Conservation (phyloP, 2,329 filamentous ascomycete genomes). For the Chaetomium sp. region DNA sequence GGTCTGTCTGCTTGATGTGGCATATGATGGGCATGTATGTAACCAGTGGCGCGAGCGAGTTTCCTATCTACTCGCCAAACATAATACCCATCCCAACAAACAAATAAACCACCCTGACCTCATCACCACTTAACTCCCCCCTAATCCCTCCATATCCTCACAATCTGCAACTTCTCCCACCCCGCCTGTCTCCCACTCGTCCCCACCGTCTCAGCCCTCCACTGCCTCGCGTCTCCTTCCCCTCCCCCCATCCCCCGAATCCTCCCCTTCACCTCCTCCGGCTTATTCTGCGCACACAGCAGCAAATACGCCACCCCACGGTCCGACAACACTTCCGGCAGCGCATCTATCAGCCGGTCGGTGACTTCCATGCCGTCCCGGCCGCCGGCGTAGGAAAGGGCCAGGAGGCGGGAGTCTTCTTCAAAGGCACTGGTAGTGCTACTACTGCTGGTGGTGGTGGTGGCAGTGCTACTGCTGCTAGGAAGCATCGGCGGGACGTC, state of each 20-base stretch:
- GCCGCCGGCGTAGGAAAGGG: constrained; percentile 84
- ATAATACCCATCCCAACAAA: too few species aligned
- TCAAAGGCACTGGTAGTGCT: constrained; percentile 50
- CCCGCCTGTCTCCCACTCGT: constrained; percentile 81
- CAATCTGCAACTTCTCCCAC: constrained; percentile 88
- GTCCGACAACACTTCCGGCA: constrained; percentile 57
- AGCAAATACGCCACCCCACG: constrained; percentile 83
- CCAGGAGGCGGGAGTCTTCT: constrained; percentile 74
- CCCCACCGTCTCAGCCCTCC: constrained; percentile 72
- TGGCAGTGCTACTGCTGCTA: too few species aligned
- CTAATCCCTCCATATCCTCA: constrained; percentile 68
- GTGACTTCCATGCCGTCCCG: constrained; percentile 91
- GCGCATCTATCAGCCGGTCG: constrained; percentile 62
- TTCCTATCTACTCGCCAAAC: too few species aligned
- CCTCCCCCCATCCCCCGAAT: constrained; percentile 21
- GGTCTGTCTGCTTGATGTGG: neutral
- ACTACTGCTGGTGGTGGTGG: constrained; percentile 7
- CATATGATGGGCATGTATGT: constrained; percentile 1
- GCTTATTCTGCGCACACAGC: constrained; percentile 85
- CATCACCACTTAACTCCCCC: neutral
- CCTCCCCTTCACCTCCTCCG: constrained; percentile 40
- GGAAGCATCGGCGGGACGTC: constrained; percentile 49
- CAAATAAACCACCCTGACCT: too few species aligned
- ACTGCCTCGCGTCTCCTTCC: constrained; percentile 31
- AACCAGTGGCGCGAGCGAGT: too few species aligned